Conservation (phyloP, 73 alveolate species). For the Paramecium primaurelia region DNA sequence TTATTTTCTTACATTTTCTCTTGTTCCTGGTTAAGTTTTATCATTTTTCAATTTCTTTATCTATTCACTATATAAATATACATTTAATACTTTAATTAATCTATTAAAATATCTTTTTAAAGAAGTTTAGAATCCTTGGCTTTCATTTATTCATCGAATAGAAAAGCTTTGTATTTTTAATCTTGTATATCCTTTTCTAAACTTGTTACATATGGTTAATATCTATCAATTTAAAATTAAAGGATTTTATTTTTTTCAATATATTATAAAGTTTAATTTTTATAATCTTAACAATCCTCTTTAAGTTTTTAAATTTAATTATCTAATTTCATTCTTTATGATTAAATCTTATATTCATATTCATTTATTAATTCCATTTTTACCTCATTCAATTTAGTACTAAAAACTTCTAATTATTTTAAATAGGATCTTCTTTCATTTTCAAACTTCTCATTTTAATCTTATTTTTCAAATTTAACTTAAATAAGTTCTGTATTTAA, state of each 20-base stretch:
- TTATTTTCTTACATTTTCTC: neutral
- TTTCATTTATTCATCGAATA: neutral
- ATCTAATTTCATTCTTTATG: constrained; percentile 3
- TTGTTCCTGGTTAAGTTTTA: neutral
- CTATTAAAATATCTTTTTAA: neutral
- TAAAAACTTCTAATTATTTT: neutral
- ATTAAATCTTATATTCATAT: constrained; percentile 25
- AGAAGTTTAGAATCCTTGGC: neutral
- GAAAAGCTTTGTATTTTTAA: neutral
- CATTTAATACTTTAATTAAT: neutral
- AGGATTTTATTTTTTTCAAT: neutral
- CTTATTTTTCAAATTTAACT: neutral
- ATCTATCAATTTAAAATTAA: neutral
- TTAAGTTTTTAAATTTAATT: neutral
- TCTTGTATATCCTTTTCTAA: neutral
- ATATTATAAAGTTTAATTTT: neutral
- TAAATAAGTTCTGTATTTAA: neutral
- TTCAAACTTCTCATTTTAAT: constrained; percentile 1
- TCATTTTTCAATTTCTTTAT: neutral
- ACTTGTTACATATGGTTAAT: neutral
- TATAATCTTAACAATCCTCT: neutral
- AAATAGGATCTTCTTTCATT: constrained; percentile 30
- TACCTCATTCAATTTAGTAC: neutral
- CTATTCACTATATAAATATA: neutral
- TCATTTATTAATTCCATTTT: constrained; percentile 9